Conservation (phyloP, 2,329 filamentous ascomycete genomes). For the Colletotrichum liriopes region DNA sequence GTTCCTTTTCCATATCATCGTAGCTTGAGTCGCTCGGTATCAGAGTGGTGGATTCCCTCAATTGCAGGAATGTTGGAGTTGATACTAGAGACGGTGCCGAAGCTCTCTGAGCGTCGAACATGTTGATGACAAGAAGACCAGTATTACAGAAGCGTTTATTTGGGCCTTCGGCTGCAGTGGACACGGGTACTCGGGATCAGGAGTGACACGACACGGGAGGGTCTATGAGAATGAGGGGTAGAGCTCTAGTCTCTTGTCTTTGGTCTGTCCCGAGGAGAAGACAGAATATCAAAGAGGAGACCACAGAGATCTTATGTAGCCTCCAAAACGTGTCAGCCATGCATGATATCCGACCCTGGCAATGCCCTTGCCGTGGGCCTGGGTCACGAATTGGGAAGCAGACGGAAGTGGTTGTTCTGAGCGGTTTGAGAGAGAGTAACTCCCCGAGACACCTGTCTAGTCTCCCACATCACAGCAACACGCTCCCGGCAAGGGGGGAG, state of each 20-base stretch:
- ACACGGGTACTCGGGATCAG: neutral
- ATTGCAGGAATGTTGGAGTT: neutral
- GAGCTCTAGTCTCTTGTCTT: neutral
- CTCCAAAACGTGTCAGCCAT: neutral
- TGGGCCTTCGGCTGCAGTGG: neutral
- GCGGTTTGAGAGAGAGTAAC: neutral
- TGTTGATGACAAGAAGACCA: slow-evolving; percentile 1
- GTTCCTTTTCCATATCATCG: slow-evolving; percentile 34
- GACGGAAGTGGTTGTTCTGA: neutral
- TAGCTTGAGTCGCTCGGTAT: slow-evolving; percentile 28
- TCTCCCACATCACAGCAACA: neutral
- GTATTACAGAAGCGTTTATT: neutral
- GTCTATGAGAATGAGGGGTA: neutral
- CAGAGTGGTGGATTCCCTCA: slow-evolving; percentile 13
- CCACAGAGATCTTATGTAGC: slow-evolving; percentile 7
- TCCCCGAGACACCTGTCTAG: slow-evolving; percentile 33
- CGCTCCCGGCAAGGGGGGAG: neutral
- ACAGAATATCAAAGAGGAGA: neutral
- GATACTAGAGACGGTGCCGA: slow-evolving; percentile 1
- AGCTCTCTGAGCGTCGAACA: slow-evolving; percentile 26
- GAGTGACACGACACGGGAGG: slow-evolving; percentile 13
- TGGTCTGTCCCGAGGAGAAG: neutral
- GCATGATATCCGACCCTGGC: neutral
- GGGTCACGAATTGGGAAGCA: slow-evolving; percentile 27
- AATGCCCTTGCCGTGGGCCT: slow-evolving; percentile 23